Base-by-base conservation (phyloP, 2,329 filamentous ascomycete species). In the Fusarium sp. region DNA sequence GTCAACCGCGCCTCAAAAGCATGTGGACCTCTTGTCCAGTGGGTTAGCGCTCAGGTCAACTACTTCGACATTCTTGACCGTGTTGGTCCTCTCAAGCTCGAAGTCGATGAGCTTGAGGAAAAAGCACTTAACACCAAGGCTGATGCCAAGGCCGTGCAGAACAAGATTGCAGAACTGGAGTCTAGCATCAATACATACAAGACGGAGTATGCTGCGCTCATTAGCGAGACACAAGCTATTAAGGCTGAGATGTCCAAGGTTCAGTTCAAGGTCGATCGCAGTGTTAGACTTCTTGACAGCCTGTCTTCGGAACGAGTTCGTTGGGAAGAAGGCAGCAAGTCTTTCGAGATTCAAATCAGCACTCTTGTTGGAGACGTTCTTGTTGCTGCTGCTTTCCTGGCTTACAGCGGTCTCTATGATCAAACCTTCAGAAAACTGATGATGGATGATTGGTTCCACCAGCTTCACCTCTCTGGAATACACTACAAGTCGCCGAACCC, bases 361-460 rank as follows among this genome's bases (percentile, higher is more conserved):
- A 99, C 96, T 4, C 88, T 99, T 51, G 93, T 99, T 36, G 96
- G 96, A 64, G 96, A 99, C 76, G 95, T 97, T 48, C 86, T 99
- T 63, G 91, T 97, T 49, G 96, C 96, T n/a, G 93, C 96, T 7
- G 96, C 95, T 11, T 98, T 98, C 86, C 85, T 99, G 66, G 96
- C 96, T 15, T 99, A 99, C 80, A 93, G 92, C 75, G 96, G 96
- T 80, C 90, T 98, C 49, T 99, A 97, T 77, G 96, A 99, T 77
- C 96, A 99, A 77, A 96, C 96, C 63, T 98, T 97, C 88, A 90
- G 96, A 76, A 97, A 97, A 81, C 90, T 91, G 11, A 97, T 99
- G 94, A 89, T 96, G 80, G 96, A 99, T 71, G 96, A 99, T 78
- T 99, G 96, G 96, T 86, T 96, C 64, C 90, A 96, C 74, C 96